Conservation (phyloP, 73 alveolate genomes). For the Breviolum minutum region DNA sequence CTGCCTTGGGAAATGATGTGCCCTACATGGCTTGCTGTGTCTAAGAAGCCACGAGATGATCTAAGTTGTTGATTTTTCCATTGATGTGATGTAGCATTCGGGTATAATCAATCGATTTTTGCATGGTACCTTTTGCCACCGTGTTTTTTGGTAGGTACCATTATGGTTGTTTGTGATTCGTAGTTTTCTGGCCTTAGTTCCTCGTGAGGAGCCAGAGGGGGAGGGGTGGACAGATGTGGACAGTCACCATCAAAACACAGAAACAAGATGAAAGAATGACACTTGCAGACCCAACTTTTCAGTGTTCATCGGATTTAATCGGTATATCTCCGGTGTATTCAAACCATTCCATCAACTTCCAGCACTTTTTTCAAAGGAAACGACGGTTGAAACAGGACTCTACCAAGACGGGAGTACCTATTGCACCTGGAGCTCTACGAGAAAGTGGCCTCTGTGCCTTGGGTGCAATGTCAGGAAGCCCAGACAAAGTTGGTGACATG, state of each 20-base stretch:
- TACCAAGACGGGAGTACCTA: conserved; percentile 30
- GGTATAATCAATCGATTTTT: neutral
- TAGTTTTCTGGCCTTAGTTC: conserved; percentile 59
- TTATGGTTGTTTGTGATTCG: conserved; percentile 78
- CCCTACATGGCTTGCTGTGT: neutral
- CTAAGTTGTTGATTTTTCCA: too few relatives aligned
- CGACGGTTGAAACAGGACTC: neutral
- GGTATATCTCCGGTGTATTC: too few relatives aligned
- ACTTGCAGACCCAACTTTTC: too few relatives aligned
- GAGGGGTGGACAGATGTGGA: too few relatives aligned
- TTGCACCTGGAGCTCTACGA: conserved; percentile 73
- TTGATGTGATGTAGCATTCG: neutral
- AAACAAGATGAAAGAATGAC: too few relatives aligned
- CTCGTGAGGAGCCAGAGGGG: conserved; percentile 56
- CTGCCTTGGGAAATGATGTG: conserved; percentile 24
- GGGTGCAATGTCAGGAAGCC: conserved; percentile 49
- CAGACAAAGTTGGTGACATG: neutral
- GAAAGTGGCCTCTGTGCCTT: conserved; percentile 79
- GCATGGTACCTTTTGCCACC: neutral
- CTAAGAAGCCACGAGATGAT: neutral
- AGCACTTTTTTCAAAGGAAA: too few relatives aligned
- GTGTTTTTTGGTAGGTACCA: neutral
- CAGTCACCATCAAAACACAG: too few relatives aligned
- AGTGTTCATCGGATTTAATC: too few relatives aligned
- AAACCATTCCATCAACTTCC: too few relatives aligned